Evolutionary conservation across 2,329 filamentous ascomycete species (phyloP), one percentile per base, ranked within the genome.

Genomic region (Nannizziopsis arthrosporioides): DNA sequence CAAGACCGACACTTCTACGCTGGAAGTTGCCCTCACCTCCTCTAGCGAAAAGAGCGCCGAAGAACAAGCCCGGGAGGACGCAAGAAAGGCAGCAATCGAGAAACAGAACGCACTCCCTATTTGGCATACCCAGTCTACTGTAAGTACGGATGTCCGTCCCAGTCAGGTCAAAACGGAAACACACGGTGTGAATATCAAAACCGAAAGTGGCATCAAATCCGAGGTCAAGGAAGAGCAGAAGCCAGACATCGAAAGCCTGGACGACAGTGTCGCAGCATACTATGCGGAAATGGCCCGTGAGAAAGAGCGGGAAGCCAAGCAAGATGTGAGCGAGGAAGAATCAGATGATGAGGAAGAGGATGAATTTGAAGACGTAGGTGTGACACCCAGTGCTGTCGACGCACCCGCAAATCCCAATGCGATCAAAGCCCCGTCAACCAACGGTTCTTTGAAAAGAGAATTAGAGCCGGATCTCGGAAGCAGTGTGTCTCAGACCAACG

Each of bases 101-200:
- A 71, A 72, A 50, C 71, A 74, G 55, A 76, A 75, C 43, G 68
- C 68, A 4, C 61, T 75, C 8, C 73, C 73, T 0, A 68, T 72
- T 12, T 76, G 73, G 73, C 70, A 74, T 53, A 74, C 71, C 6
- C 67, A 71, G 43, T 73, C 70, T 36, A 73, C 71, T 0, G 70
- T 74, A 17, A 51, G 44, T n/a, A 52, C 54, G 10, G 51, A 50
- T 34, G 8, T 54, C 11, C 27, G 42, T 2, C 27, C 39, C 30
- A 11, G 38, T n/a, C 30, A 40, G 14, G 41, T 51, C 8, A 53
- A 55, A 32, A 2, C 49, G 9, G 54, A 53, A 32, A 17, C 48
- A 7, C 52, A 52, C 43, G 54, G 52, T 17, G 42, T 41, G 30
- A 59, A 56, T 27, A 44, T 55, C 22, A 56, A 57, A 15, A 42